Conservation (phyloP, 2,329 filamentous ascomycete genomes). For the Ambrosiella cleistominuta region DNA sequence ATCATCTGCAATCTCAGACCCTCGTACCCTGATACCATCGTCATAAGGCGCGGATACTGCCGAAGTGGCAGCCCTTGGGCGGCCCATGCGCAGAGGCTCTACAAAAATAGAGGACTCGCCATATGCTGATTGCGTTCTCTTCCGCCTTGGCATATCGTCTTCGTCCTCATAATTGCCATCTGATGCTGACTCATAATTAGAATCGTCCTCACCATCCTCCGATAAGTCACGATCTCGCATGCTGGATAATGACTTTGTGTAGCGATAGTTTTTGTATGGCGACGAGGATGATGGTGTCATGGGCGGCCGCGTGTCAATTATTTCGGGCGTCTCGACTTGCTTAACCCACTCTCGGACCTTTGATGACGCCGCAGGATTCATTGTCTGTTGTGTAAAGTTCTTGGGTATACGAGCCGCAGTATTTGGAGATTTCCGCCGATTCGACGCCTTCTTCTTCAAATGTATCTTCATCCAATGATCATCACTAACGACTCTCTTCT, state of each 20-base stretch:
- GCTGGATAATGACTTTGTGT: slow-evolving; percentile 9
- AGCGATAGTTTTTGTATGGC: slow-evolving; percentile 5
- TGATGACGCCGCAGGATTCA: slow-evolving; percentile 37
- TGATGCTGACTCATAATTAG: slow-evolving; percentile 1
- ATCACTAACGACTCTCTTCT: slow-evolving; percentile 86
- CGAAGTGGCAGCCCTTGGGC: slow-evolving; percentile 3
- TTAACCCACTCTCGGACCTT: slow-evolving; percentile 47
- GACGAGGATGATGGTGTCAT: slow-evolving; percentile 2
- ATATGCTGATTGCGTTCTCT: background rate
- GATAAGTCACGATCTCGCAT: slow-evolving; percentile 4
- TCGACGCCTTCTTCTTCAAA: slow-evolving; percentile 29
- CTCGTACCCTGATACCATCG: slow-evolving; percentile 4
- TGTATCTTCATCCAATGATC: slow-evolving; percentile 63
- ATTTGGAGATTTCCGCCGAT: slow-evolving; percentile 16
- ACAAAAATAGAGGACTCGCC: slow-evolving; percentile 8
- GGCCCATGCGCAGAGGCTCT: slow-evolving; percentile 6
- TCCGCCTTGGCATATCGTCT: background rate
- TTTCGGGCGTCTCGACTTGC: slow-evolving; percentile 33
- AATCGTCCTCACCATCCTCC: slow-evolving; percentile 1
- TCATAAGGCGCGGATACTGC: slow-evolving; percentile 16
- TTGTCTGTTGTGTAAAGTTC: slow-evolving; percentile 36
- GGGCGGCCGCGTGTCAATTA: slow-evolving; percentile 10
- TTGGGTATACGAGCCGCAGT: slow-evolving; percentile 30
- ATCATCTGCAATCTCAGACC: slow-evolving; percentile 10
- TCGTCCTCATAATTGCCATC: background rate